phyloP scores from a whole-genome alignment of 331 rosid genomes.

The Spiraea crenata region DNA sequence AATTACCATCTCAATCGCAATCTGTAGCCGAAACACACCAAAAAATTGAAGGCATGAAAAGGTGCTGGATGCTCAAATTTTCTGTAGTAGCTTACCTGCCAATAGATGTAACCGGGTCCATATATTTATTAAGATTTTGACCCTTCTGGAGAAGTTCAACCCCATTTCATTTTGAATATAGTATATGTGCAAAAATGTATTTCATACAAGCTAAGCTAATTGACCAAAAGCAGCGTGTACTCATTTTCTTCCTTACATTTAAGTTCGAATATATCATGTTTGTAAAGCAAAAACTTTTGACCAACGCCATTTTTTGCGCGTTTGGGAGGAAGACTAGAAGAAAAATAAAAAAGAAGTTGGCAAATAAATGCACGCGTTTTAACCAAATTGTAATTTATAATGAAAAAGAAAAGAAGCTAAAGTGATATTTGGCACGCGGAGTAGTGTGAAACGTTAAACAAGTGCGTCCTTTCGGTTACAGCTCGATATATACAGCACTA shows the following conservation, averaged over 20 bases:
- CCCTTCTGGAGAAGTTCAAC: not conserved
- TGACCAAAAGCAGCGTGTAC: too few species aligned
- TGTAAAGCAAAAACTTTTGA: not conserved
- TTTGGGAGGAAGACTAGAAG: not conserved
- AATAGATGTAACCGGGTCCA: not conserved
- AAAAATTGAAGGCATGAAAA: not conserved
- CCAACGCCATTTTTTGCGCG: not conserved
- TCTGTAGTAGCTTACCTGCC: conserved; percentile 29
- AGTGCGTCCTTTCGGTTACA: too few species aligned
- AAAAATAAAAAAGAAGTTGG: not conserved
- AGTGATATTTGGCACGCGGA: too few species aligned
- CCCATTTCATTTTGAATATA: not conserved
- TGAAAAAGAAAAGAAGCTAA: not conserved
- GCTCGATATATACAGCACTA: too few species aligned
- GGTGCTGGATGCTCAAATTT: not conserved
- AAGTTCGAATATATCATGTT: too few species aligned
- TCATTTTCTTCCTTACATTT: too few species aligned
- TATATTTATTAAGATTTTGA: not conserved
- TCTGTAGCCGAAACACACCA: not conserved
- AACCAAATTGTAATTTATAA: not conserved
- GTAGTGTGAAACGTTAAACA: too few species aligned
- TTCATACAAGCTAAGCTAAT: too few species aligned
- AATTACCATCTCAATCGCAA: not conserved
- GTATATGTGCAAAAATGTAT: too few species aligned
- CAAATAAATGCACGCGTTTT: not conserved